Base-by-base conservation (phyloP, 2,329 filamentous ascomycete genomes). In the Pestalotiopsis sp. region DNA sequence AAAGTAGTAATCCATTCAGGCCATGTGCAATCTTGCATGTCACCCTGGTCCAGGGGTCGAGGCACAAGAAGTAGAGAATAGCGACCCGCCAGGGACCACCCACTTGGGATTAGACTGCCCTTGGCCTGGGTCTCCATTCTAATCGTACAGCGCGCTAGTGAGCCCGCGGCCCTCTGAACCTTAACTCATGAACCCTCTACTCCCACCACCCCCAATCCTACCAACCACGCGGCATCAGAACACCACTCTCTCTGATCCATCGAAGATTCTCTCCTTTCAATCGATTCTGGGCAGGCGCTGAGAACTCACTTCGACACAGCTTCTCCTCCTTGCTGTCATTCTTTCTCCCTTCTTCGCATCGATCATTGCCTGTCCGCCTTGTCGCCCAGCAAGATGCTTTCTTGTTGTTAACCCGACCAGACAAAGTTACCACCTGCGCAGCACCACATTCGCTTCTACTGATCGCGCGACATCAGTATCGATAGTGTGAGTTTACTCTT, bases 1-100 rank as follows among this genome's bases (percentile, higher is more conserved):
- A 52, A 52, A 52, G 30, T 39, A 26, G 22, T 58, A 58, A 39
- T 35, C 11, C 35, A 39, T 38, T 61, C 26, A n/a, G 30, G 58
- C 58, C 58, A 61, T 61, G 58, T 61, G 58, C 58, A 64, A 55
- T 66, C 64, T 40, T 40, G 52, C 52, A 58, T 58, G 59, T 22
- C 30, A 66, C 64, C 64, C 64, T 20, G 52, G 64, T 66, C 64
- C 64, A 66, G 64, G 64, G 64, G 64, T 59, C 64, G 44, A 52
- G 44, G 44, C 44, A 52, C 44, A 58, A 59, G 35, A 38, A 60
- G n/a, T 55, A 39, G 10, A 48, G 55, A 66, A 58, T 38, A 44
- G 24, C 24, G 22, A 44, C 39, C 40, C 62, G 35, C 62, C 35
- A 44, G n/a, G 35, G 59, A 62, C n/a, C 62, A 40, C 60, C 60